Base-by-base conservation (phyloP, 352 stramenopile species). In the Globisporangium paddicum region DNA sequence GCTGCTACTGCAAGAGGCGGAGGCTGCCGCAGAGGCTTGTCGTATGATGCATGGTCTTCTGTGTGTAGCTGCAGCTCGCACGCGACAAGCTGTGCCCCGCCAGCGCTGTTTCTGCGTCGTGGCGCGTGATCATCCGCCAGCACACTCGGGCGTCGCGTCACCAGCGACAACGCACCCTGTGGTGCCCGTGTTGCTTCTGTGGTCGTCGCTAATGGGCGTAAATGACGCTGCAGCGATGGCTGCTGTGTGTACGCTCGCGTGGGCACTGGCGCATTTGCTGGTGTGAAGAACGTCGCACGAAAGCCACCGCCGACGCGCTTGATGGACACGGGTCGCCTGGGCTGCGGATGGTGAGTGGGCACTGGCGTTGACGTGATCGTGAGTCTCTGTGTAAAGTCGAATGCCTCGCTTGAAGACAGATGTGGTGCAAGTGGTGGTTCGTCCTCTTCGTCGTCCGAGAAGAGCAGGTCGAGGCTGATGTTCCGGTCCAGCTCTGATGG, bases 261-360 rank as follows among this genome's bases (percentile, higher is more conserved):
- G 25, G 35, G 58, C 25, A 47, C 41, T 14, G 32, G 18, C 2
- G 51, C n/a, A 16, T 60, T 60, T 14, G 30, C 34, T 8, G 59
- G 25, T 42, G 53, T 55, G 21, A 72, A 59, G 10, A 66, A 50
- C 11, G 66, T 76, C 3, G 70, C 58, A 34, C 75, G 73, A 45
- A 87, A 90, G 8, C 80, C 80, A 34, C 80, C 80, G 5, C 80
- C 80, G 1, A 88, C 80, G 30, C 72, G 72, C 46, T 80, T 80
- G 41, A 80, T 66, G 11, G 66, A 69, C 49, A 76, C 51, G 2
- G 62, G 49, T 9, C 61, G 51, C 42, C 66, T 51, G 35, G 70
- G 37, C 35, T 44, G 34, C 8, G 21, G 28, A 28, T 8, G 14
- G n/a, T 37, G 50, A 14, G 38, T 40, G 9, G 44, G 42, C 35